Evolutionary conservation across 2,329 filamentous ascomycete species (phyloP).

Genomic region (Trichoderma guizhouense): DNA sequence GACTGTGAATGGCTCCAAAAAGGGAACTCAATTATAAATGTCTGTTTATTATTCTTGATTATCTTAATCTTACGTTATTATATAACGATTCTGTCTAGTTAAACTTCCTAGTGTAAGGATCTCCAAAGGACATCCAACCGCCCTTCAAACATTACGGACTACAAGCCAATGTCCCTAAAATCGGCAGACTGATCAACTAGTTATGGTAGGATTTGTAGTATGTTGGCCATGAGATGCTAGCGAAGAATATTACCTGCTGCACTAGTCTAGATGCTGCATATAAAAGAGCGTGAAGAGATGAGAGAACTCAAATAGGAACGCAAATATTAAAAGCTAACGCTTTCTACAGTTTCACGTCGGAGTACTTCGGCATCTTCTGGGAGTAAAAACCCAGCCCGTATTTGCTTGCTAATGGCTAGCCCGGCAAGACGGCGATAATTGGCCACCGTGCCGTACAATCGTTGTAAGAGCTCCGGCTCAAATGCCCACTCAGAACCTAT

Average conservation of each 20-base stretch:
- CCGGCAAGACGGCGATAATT: background rate
- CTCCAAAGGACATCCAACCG: background rate
- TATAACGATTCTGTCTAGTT: background rate
- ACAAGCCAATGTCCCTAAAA: background rate
- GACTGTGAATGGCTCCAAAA: background rate
- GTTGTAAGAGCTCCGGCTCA: background rate
- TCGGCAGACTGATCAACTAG: too few relatives aligned
- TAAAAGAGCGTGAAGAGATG: too few relatives aligned
- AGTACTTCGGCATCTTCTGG: background rate
- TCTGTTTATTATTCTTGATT: background rate
- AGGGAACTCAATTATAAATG: too few relatives aligned
- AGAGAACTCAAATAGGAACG: too few relatives aligned
- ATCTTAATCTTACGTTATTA: background rate
- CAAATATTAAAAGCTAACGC: background rate
- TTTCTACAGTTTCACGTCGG: background rate
- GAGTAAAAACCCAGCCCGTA: background rate
- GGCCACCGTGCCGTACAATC: background rate
- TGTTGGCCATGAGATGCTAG: too few relatives aligned
- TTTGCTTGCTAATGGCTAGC: background rate
- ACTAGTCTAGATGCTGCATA: too few relatives aligned
- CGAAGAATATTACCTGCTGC: too few relatives aligned
- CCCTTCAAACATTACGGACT: background rate
- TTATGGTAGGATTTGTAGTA: too few relatives aligned
- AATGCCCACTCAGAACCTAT: background rate
- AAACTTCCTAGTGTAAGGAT: background rate